phyloP scores from a whole-genome alignment of 2,329 filamentous ascomycete species.

The Claviceps africana region DNA sequence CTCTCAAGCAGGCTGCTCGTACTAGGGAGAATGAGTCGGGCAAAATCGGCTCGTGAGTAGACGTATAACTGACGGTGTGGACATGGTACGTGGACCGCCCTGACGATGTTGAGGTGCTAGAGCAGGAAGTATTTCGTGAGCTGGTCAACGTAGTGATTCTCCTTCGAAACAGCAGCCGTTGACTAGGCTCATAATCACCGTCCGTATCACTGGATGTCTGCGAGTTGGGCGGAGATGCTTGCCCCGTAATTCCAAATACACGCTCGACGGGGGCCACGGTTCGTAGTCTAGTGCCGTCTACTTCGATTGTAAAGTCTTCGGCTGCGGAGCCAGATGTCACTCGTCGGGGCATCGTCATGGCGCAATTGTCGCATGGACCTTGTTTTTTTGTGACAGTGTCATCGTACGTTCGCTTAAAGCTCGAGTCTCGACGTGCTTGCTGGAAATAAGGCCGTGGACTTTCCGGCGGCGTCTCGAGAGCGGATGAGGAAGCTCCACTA shows the following conservation, averaged over 20 bases:
- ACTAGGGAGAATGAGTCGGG: slow-evolving; percentile 53
- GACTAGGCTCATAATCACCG: slow-evolving; percentile 30
- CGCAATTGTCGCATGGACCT: slow-evolving; percentile 54
- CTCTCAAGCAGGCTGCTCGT: slow-evolving; percentile 51
- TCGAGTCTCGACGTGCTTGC: slow-evolving; percentile 37
- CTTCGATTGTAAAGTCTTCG: slow-evolving; percentile 21
- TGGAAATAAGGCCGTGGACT: slow-evolving; percentile 34
- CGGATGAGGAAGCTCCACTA: slow-evolving; percentile 21
- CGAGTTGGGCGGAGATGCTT: slow-evolving; percentile 37
- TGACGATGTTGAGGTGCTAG: slow-evolving; percentile 37
- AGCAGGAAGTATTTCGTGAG: slow-evolving; percentile 34
- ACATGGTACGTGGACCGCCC: slow-evolving; percentile 36
- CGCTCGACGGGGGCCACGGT: slow-evolving; percentile 47
- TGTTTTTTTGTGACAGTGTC: slow-evolving; percentile 50
- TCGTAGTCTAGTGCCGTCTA: slow-evolving; percentile 41
- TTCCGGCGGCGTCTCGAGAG: slow-evolving; percentile 43
- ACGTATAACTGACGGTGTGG: slow-evolving; percentile 55
- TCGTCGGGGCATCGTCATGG: slow-evolving; percentile 43
- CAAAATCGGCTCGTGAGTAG: slow-evolving; percentile 49
- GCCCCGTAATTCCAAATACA: slow-evolving; percentile 35
- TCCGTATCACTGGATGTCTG: slow-evolving; percentile 38
- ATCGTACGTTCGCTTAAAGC: slow-evolving; percentile 49
- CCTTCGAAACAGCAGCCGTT: slow-evolving; percentile 25
- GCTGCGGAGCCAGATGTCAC: slow-evolving; percentile 16
- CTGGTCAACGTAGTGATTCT: slow-evolving; percentile 29